Conservation (phyloP, 495 filamentous ascomycete species). For the Penicillium simplicissimum region DNA sequence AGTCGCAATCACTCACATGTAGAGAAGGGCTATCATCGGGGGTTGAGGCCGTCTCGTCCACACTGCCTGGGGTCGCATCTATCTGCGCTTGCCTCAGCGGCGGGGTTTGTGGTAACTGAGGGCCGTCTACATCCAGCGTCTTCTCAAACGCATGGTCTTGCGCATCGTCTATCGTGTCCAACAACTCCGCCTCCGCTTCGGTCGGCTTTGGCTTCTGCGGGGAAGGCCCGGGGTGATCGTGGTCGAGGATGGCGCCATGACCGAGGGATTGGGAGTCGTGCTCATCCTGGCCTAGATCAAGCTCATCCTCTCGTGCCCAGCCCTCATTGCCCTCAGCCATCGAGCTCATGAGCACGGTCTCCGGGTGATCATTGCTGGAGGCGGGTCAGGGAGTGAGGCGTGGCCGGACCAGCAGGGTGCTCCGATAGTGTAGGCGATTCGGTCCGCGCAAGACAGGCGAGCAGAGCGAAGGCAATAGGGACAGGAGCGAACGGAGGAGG, state of each 20-base stretch:
- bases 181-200: conserved; percentile 35
- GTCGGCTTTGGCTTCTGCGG: conserved; percentile 20
- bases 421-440: neutral
- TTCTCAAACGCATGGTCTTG: conserved; percentile 28
- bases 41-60: conserved; percentile 61
- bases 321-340: conserved; percentile 50
- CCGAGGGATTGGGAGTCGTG: conserved; percentile 27
- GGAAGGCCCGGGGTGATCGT: conserved; percentile 21
- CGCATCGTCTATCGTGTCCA: conserved; percentile 29
- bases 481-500: conserved; percentile 5
- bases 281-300: conserved; percentile 46
- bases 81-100: conserved; percentile 26
- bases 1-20: conserved; percentile 59
- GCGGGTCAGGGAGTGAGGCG: conserved; percentile 13
- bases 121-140: conserved; percentile 17
- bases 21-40: conserved; percentile 90
- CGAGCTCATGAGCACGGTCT: conserved; percentile 51
- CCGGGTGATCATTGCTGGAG: conserved; percentile 48
- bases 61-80: conserved; percentile 29
- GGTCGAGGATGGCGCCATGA: conserved; percentile 25
- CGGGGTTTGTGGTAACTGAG: conserved; percentile 24
- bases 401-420: conserved; percentile 15
- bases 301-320: conserved; percentile 50
- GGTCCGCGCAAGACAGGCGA: neutral
- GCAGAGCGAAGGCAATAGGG: neutral